phyloP scores from a whole-genome alignment of 352 stramenopile genomes.

The Globisporangium megalacanthum region DNA sequence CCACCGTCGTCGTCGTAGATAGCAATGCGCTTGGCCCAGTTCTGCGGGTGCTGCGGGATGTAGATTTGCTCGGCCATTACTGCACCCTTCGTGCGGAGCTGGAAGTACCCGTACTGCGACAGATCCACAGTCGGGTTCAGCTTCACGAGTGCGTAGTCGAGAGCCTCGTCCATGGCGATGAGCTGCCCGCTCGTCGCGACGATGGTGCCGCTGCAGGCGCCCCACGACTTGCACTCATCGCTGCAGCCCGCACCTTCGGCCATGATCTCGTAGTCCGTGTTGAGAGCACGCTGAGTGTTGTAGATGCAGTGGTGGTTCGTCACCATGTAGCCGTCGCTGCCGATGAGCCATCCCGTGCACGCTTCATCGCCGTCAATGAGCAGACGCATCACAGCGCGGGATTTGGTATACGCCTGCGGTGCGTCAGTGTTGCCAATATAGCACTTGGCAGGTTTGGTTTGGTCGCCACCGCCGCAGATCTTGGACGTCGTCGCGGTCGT shows the following conservation, averaged over 20 bases:
- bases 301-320: constrained; percentile 47
- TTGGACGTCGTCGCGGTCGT: constrained; percentile 10
- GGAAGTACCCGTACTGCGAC: constrained; percentile 25
- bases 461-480: constrained; percentile 26
- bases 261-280: constrained; percentile 27
- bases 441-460: constrained; percentile 28
- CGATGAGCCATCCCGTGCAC: constrained; percentile 42
- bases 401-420: constrained; percentile 16
- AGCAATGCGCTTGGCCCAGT: constrained; percentile 23
- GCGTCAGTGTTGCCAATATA: constrained; percentile 15
- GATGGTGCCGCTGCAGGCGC: constrained; percentile 15
- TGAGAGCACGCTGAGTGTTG: constrained; percentile 7
- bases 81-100: constrained; percentile 12
- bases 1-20: constrained; percentile 15
- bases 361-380: constrained; percentile 17
- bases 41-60: constrained; percentile 23
- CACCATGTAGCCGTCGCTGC: constrained; percentile 35
- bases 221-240: constrained; percentile 17
- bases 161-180: constrained; percentile 10
- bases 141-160: constrained; percentile 45
- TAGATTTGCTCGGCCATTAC: constrained; percentile 13
- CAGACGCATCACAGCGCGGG: constrained; percentile 26
- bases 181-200: constrained; percentile 22
- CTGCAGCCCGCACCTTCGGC: constrained; percentile 27
- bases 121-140: constrained; percentile 19